These are phyloP conservation scores for Gossypium trilobum DNA, from an alignment of 441 rosid species.

Conservation along the genomic window DNA sequence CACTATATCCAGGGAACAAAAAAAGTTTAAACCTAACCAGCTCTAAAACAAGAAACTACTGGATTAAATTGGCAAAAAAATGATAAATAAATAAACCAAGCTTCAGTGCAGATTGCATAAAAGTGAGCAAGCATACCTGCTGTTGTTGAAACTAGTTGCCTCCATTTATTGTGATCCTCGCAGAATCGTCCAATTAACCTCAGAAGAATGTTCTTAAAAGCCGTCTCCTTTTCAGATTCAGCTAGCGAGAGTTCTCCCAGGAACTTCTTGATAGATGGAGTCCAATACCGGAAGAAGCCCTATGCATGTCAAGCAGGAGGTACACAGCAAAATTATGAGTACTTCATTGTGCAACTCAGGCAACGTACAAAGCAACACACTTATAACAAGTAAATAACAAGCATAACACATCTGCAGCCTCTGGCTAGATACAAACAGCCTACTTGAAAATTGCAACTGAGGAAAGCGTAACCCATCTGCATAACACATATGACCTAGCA, in stretches of 20 bases:
- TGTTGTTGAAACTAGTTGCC: constrained; percentile 62
- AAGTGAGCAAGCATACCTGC: constrained; percentile 44
- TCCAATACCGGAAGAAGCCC: constrained; percentile 82
- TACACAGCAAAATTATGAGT: background rate
- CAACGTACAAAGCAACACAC: background rate
- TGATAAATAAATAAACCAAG: constrained; percentile 1
- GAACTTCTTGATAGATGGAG: constrained; percentile 58
- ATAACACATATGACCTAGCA: background rate
- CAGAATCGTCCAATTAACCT: constrained; percentile 66
- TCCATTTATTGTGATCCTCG: constrained; percentile 73
- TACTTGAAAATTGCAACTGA: background rate
- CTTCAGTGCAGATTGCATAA: constrained; percentile 1
- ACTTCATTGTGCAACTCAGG: background rate
- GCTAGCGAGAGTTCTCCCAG: constrained; percentile 68
- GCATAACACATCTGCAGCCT: constrained; percentile 4
- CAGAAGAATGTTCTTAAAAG: constrained; percentile 67
- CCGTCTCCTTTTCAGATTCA: constrained; percentile 69
- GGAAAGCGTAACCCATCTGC: background rate
- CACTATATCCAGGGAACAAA: background rate
- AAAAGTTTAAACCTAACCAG: constrained; percentile 6
- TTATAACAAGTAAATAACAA: constrained; percentile 3
- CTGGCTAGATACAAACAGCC: background rate
- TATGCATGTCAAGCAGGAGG: constrained; percentile 24
- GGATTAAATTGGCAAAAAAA: background rate
- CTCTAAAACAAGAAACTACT: background rate